phyloP scores from a whole-genome alignment of 331 rosid genomes.

The Malus hybrid region DNA sequence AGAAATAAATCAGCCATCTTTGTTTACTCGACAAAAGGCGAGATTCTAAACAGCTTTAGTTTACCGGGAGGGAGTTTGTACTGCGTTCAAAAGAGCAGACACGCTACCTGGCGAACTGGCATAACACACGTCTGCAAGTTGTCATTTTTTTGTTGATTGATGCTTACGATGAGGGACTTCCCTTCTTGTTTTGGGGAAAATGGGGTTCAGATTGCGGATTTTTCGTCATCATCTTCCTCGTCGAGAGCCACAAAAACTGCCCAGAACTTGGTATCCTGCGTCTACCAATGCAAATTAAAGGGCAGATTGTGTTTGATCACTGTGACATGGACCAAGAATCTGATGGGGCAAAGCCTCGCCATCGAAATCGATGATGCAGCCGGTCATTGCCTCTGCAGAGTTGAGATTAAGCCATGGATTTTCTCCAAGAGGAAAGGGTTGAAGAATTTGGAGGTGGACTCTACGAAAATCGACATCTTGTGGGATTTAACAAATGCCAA shows the following conservation, averaged over 20 bases:
- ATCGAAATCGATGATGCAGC: slow-evolving; percentile 51
- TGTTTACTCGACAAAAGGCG: background rate
- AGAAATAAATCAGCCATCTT: slow-evolving; percentile 1
- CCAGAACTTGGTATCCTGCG: slow-evolving; percentile 66
- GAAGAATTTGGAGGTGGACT: slow-evolving; percentile 54
- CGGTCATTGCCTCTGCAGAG: slow-evolving; percentile 52
- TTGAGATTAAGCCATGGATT: slow-evolving; percentile 85
- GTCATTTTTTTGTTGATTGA: background rate
- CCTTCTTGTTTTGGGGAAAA: slow-evolving; percentile 98
- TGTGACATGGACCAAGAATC: slow-evolving; percentile 66
- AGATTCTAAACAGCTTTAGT: background rate
- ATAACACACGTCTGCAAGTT: background rate
- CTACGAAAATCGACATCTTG: slow-evolving; percentile 38
- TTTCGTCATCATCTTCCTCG: slow-evolving; percentile 45
- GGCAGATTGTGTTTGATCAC: slow-evolving; percentile 52
- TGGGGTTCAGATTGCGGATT: slow-evolving; percentile 81
- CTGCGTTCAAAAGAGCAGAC: background rate
- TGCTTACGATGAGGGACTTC: slow-evolving; percentile 68
- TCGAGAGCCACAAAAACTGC: slow-evolving; percentile 42
- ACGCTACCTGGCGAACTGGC: background rate
- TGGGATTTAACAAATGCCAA: slow-evolving; percentile 77
- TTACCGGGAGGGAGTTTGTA: background rate
- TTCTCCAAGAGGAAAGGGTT: slow-evolving; percentile 76
- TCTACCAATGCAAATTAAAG: slow-evolving; percentile 51
- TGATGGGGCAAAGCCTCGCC: slow-evolving; percentile 77